A percentile compares a stretch with the other conserved stretches of the same genome.
These are phyloP conservation scores for Fusarium denticulatum DNA, from an alignment of 2,329 filamentous ascomycete genomes.

Conservation along the genomic window DNA sequence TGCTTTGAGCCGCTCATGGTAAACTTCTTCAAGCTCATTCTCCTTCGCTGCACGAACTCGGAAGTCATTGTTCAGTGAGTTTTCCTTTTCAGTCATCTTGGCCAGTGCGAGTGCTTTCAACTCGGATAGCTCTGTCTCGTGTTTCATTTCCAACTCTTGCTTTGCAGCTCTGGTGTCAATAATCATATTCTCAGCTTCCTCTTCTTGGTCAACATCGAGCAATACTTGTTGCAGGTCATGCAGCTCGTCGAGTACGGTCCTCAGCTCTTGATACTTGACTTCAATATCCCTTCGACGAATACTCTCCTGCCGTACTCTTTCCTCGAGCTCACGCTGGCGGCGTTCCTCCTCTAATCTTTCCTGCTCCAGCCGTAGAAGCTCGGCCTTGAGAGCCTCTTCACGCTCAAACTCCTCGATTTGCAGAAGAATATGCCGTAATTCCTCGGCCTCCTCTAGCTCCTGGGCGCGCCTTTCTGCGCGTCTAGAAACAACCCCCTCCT, in stretches of 20 bases:
- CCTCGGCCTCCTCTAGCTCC: constrained; percentile 50
- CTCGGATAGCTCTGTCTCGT: constrained; percentile 47
- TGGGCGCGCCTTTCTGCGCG: constrained; percentile 47
- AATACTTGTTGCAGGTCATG: constrained; percentile 55
- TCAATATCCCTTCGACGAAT: constrained; percentile 52
- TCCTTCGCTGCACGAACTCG: constrained; percentile 54
- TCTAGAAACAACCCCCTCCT: constrained; percentile 49
- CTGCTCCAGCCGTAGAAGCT: constrained; percentile 52
- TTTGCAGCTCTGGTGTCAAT: constrained; percentile 38
- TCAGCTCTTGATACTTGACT: constrained; percentile 52
- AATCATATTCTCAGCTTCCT: constrained; percentile 45
- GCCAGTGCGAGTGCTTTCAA: constrained; percentile 39
- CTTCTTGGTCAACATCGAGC: constrained; percentile 52
- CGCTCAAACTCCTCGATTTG: constrained; percentile 61
- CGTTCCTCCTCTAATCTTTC: constrained; percentile 51
- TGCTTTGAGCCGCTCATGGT: constrained; percentile 50
- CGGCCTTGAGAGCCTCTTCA: constrained; percentile 55
- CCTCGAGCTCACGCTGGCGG: constrained; percentile 50
- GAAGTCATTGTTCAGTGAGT: constrained; percentile 53
- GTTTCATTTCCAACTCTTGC: constrained; percentile 47
- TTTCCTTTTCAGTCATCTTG: constrained; percentile 49
- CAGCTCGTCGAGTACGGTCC: constrained; percentile 50
- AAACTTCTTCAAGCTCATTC: constrained; percentile 55
- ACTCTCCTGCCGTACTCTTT: constrained; percentile 53
- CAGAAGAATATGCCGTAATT: constrained; percentile 53